Percentiles rank a stretch among this genome's conserved stretches.
Conservation (phyloP, 257 asterid species). For the Asclepias syriaca region DNA sequence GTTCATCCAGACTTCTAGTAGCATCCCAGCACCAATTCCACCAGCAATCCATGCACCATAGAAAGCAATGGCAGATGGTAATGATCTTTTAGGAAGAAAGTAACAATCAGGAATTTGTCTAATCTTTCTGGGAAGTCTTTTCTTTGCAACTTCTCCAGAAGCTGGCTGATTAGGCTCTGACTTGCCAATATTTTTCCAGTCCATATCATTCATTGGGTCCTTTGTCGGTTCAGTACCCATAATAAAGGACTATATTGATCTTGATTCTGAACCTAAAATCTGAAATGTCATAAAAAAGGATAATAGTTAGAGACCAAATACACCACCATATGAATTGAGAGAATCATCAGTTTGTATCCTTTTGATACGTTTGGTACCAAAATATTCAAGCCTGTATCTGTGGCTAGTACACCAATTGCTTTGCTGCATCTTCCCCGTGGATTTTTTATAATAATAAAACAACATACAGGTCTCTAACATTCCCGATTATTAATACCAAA, state of each 20-base stretch:
- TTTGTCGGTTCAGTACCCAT: slow-evolving; percentile 47
- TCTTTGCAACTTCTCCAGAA: slow-evolving; percentile 50
- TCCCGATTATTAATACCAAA: not conserved
- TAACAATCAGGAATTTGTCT: slow-evolving; percentile 75
- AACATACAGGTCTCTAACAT: not conserved
- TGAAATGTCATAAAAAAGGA: slow-evolving; percentile 15
- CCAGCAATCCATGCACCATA: slow-evolving; percentile 69
- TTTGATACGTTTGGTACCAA: not conserved
- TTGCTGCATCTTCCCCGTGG: not conserved
- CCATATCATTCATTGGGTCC: slow-evolving; percentile 44
- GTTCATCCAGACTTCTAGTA: slow-evolving; percentile 67
- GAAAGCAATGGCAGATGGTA: slow-evolving; percentile 36
- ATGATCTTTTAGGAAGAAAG: slow-evolving; percentile 74
- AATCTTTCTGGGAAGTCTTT: slow-evolving; percentile 48
- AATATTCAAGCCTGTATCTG: not conserved
- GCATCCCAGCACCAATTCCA: slow-evolving; percentile 89
- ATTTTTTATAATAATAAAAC: not conserved
- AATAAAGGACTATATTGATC: slow-evolving; percentile 5
- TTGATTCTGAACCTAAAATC: slow-evolving; percentile 10
- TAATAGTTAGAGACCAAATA: not conserved
- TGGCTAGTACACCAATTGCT: not conserved
- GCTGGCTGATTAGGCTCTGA: slow-evolving; percentile 29
- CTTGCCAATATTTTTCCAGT: slow-evolving; percentile 58
- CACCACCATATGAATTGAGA: not conserved
- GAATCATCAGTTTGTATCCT: not conserved